phyloP scores from a whole-genome alignment of 2,329 filamentous ascomycete genomes.

The Botrytis hyacinthi region DNA sequence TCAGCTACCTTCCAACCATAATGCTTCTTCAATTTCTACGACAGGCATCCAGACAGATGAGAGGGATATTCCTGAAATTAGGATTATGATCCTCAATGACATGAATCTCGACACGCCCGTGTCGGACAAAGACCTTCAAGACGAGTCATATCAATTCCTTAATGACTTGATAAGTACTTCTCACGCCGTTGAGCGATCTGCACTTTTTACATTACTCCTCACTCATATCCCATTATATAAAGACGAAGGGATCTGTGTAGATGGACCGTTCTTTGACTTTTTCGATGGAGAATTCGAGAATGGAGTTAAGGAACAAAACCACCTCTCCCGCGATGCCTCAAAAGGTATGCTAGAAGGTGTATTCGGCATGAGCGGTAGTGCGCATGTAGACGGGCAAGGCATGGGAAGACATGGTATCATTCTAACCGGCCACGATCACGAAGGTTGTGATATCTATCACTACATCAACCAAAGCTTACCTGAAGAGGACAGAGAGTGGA shows the following conservation, averaged over 20 bases:
- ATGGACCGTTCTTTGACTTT: slow-evolving; percentile 80
- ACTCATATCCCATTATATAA: slow-evolving; percentile 95
- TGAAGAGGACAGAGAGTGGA: slow-evolving; percentile 31
- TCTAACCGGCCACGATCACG: slow-evolving; percentile 92
- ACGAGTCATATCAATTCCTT: slow-evolving; percentile 74
- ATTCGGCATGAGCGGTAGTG: slow-evolving; percentile 70
- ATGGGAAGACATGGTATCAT: slow-evolving; percentile 73
- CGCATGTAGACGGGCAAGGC: slow-evolving; percentile 57
- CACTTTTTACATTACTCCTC: slow-evolving; percentile 76
- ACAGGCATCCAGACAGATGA: slow-evolving; percentile 46
- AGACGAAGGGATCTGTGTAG: slow-evolving; percentile 74
- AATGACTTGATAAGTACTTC: slow-evolving; percentile 65
- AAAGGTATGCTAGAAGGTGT: slow-evolving; percentile 79
- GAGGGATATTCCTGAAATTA: slow-evolving; percentile 63
- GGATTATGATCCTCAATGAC: slow-evolving; percentile 83
- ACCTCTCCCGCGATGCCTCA: slow-evolving; percentile 71
- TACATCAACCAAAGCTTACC: slow-evolving; percentile 63
- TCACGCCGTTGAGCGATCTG: slow-evolving; percentile 57
- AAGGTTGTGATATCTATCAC: slow-evolving; percentile 88
- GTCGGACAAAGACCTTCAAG: slow-evolving; percentile 62
- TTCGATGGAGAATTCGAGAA: slow-evolving; percentile 63
- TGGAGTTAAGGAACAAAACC: slow-evolving; percentile 86
- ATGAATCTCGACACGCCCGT: slow-evolving; percentile 92
- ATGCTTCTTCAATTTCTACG: slow-evolving; percentile 31
- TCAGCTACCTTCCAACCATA: slow-evolving; percentile 49